Evolutionary conservation across 2,329 filamentous ascomycete genomes (phyloP), one percentile per base, ranked within the genome.

Genomic region (Hymenoscyphus infarciens): DNA sequence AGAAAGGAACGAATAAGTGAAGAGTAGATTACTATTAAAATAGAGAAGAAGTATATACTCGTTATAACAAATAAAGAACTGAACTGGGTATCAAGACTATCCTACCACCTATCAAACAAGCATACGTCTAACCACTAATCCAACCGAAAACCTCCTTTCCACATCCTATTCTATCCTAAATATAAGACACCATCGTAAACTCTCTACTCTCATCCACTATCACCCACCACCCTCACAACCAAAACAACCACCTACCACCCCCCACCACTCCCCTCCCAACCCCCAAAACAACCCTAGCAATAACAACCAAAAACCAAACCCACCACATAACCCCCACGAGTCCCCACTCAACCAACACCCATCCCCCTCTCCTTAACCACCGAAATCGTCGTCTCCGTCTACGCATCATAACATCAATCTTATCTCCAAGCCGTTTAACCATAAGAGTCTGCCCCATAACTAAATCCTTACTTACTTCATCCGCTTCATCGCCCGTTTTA

Each of bases 251-350:
- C 72, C 83, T 82, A n/a, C 90, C 80, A 10, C 83, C 82, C 11
- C 80, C 77, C 57, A 86, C 78, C 0, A 85, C 72, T 2, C 86
- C 87, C 55, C 83, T 83, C 54, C 88, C 82, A 1, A 89, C 69
- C 11, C 87, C 86, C 64, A 87, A 78, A 39, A 90, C 77, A 15
- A 90, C 75, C 64, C 91, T 84, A 59, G 89, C 80, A 27, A 94
- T 80, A 74, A 92, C 90, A 27, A 97, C 93, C 38, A 96, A 80
- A 63, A 96, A 85, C 92, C 94, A 98, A 16, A 96, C 87, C 76
- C 89, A 92, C 92, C 95, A 97, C 87, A 98, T 91, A 69, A 96
- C 84, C 3, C 90, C 90, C 45, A 98, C 86, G 19, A 98, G 82
- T 57, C 86, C 79, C 92, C 92, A 97, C 79, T 98, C 94, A 16